Evolutionary conservation across 2,329 filamentous ascomycete genomes (phyloP).

Genomic region (Pyrenochaeta sp.): DNA sequence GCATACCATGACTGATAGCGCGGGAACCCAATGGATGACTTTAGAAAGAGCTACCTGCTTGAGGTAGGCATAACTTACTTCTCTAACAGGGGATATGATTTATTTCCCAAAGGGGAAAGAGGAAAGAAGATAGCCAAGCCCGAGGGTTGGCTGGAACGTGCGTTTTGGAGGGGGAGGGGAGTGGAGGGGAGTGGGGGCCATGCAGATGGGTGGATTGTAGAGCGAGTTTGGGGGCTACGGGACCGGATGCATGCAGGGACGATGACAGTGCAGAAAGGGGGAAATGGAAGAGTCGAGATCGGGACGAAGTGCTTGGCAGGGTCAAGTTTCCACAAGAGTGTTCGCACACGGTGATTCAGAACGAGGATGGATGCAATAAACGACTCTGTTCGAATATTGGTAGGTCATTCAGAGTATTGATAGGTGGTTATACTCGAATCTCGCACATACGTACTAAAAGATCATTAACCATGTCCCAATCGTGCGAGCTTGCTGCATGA

Average conservation of each 20-base stretch:
- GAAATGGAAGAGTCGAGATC: too few relatives aligned
- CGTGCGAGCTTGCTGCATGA: conserved; percentile 2
- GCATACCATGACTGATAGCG: too few relatives aligned
- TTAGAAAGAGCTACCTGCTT: too few relatives aligned
- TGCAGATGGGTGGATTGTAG: too few relatives aligned
- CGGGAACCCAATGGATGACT: too few relatives aligned
- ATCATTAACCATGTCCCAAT: conserved; percentile 4
- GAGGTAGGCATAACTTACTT: too few relatives aligned
- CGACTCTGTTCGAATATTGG: not conserved
- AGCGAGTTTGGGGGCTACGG: not conserved
- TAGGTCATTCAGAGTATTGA: not conserved
- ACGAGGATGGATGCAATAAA: not conserved
- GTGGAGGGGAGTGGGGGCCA: not conserved
- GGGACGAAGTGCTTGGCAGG: too few relatives aligned
- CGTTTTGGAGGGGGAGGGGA: not conserved
- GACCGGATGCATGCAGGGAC: not conserved
- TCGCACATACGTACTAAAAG: not conserved
- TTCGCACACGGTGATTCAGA: too few relatives aligned
- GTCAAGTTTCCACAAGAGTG: too few relatives aligned
- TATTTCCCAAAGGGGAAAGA: too few relatives aligned
- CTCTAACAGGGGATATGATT: too few relatives aligned
- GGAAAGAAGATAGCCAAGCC: not conserved
- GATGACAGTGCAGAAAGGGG: not conserved
- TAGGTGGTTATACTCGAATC: not conserved
- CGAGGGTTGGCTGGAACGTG: not conserved